phyloP scores from a whole-genome alignment of 495 filamentous ascomycete genomes.

The Daldinia vernicosa region DNA sequence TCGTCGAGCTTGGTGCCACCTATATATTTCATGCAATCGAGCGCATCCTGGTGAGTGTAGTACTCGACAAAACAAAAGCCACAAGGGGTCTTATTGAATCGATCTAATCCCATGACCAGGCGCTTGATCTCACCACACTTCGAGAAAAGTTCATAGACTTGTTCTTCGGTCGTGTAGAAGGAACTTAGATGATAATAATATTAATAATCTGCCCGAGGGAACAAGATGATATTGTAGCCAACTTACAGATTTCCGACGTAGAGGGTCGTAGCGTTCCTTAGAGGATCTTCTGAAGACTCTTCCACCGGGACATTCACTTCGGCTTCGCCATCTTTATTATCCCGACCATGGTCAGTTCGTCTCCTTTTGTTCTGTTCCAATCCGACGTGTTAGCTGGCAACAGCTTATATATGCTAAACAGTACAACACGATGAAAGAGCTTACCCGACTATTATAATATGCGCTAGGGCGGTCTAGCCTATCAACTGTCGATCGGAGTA shows the following conservation, averaged over 20 bases:
- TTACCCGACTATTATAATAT: slow-evolving; percentile 82
- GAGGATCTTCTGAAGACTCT: slow-evolving; percentile 71
- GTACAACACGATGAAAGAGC: slow-evolving; percentile 31
- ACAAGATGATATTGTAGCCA: slow-evolving; percentile 1
- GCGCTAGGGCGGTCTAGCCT: slow-evolving; percentile 88
- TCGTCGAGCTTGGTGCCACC: slow-evolving; percentile 99
- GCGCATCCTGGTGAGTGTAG: slow-evolving; percentile 93
- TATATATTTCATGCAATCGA: slow-evolving; percentile 98
- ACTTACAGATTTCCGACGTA: slow-evolving; percentile 96
- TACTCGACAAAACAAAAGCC: slow-evolving; percentile 99
- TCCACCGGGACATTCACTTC: slow-evolving; percentile 59
- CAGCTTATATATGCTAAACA: not conserved
- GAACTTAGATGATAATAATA: slow-evolving; percentile 64
- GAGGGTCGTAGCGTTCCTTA: slow-evolving; percentile 89
- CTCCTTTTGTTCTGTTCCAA: slow-evolving; percentile 64
- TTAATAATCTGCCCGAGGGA: not conserved
- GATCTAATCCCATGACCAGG: slow-evolving; percentile 97
- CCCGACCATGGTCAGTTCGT: slow-evolving; percentile 69
- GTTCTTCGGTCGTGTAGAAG: slow-evolving; percentile 99
- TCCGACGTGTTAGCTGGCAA: slow-evolving; percentile 23
- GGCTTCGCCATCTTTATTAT: slow-evolving; percentile 64
- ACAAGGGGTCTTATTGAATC: slow-evolving; percentile 96
- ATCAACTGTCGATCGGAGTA: slow-evolving; percentile 73
- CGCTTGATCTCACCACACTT: slow-evolving; percentile 99
- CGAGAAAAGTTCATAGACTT: slow-evolving; percentile 95